Conservation (phyloP, 306 rosid species). For the Rosa rugosa region DNA sequence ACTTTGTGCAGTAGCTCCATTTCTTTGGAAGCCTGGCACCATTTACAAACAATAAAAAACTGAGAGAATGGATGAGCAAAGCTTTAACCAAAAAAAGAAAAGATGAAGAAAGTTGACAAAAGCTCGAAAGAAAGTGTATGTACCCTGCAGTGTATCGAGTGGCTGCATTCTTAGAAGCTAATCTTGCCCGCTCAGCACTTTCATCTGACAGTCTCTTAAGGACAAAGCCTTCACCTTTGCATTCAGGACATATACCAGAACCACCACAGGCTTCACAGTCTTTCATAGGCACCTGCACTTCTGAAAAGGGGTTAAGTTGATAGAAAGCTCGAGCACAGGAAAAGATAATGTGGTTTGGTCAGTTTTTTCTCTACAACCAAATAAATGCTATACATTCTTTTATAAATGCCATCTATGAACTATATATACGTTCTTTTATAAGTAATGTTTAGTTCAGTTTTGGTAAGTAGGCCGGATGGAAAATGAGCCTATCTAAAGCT, state of each 20-base stretch:
- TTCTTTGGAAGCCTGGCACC: constrained; percentile 86
- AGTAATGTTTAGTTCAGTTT: neutral
- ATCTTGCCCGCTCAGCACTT: constrained; percentile 73
- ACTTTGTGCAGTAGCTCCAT: constrained; percentile 95
- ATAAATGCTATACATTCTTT: neutral
- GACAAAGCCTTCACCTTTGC: constrained; percentile 96
- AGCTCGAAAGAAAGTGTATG: constrained; percentile 1
- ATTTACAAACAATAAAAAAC: constrained; percentile 18
- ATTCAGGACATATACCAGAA: constrained; percentile 87
- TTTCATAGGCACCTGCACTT: constrained; percentile 55
- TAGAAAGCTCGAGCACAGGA: constrained; percentile 22
- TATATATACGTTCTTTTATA: neutral
- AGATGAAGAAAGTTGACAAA: constrained; percentile 3
- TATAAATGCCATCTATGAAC: neutral
- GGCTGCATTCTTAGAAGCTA: constrained; percentile 66
- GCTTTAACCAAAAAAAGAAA: neutral
- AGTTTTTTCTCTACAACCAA: neutral
- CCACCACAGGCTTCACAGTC: constrained; percentile 73
- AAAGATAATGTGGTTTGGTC: neutral
- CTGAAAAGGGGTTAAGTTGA: constrained; percentile 23
- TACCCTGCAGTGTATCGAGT: constrained; percentile 90
- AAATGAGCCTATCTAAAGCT: neutral
- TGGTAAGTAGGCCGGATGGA: neutral
- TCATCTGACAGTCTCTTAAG: constrained; percentile 72
- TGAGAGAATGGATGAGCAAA: constrained; percentile 6